Conservation (phyloP, 805 yeast species). For the Kregervanrija delftensis region DNA sequence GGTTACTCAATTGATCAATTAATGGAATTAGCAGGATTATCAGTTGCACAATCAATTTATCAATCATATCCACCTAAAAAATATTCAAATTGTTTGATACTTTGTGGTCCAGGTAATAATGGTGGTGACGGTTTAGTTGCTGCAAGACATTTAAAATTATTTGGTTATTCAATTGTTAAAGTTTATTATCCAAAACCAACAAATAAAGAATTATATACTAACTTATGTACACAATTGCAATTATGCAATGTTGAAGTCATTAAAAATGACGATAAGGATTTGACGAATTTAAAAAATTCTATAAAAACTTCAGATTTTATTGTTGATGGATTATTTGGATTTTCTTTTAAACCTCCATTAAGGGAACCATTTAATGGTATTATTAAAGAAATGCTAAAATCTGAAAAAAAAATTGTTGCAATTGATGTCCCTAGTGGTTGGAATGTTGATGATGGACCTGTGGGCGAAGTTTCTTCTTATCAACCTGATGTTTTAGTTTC, state of each 20-base stretch:
- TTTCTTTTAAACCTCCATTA: constrained; percentile 85
- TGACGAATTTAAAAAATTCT: constrained; percentile 17
- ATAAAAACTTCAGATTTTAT: constrained; percentile 32
- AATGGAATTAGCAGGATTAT: constrained; percentile 94
- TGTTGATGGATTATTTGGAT: constrained; percentile 87
- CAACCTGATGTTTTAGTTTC: constrained; percentile 69
- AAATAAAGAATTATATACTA: constrained; percentile 48
- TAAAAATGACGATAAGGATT: constrained; percentile 16
- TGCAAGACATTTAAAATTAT: constrained; percentile 77
- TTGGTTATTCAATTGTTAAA: constrained; percentile 65
- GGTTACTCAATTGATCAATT: constrained; percentile 80
- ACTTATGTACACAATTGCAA: constrained; percentile 59
- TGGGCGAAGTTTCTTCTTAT: constrained; percentile 25
- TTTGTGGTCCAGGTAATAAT: constrained; percentile 95
- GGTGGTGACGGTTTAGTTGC: constrained; percentile 97
- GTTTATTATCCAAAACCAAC: constrained; percentile 74
- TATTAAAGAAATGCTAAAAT: constrained; percentile 32
- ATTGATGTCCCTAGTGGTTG: constrained; percentile 96
- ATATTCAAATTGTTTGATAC: constrained; percentile 40
- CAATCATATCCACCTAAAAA: constrained; percentile 52
- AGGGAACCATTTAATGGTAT: constrained; percentile 64
- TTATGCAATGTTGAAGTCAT: constrained; percentile 57
- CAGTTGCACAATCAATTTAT: constrained; percentile 85
- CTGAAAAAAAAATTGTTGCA: constrained; percentile 54
- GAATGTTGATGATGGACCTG: constrained; percentile 90